A percentile compares a stretch with the other conserved stretches of the same genome.
Evolutionary conservation across 345 rosid genomes (phyloP).

Genomic region (Brassica rapa): DNA sequence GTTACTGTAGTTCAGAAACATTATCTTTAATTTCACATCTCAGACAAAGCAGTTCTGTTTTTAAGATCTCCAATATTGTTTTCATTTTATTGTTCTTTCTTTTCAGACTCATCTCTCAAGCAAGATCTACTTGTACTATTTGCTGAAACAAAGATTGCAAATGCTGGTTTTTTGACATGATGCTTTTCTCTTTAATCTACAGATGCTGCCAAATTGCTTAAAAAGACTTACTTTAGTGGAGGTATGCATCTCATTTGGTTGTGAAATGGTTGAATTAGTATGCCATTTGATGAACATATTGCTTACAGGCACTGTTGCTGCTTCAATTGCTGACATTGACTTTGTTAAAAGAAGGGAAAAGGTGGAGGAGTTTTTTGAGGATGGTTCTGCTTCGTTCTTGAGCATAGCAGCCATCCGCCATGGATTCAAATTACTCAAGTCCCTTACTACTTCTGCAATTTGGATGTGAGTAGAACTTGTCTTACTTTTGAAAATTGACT

Average conservation of each 20-base stretch:
- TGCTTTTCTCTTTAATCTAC: conserved; percentile 28
- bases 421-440: conserved; percentile 76
- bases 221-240: conserved; percentile 91
- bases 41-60: conserved; percentile 10
- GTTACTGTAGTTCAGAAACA: conserved; percentile 13
- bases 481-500: neutral
- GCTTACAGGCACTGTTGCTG: conserved; percentile 85
- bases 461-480: conserved; percentile 51
- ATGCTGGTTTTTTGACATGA: conserved; percentile 24
- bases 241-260: conserved; percentile 52
- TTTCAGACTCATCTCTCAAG: conserved; percentile 16
- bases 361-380: conserved; percentile 86
- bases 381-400: conserved; percentile 85
- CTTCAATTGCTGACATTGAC: conserved; percentile 90
- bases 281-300: conserved; percentile 19
- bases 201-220: conserved; percentile 88
- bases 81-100: conserved; percentile 4
- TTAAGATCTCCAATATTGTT: conserved; percentile 7
- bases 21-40: neutral
- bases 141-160: conserved; percentile 6
- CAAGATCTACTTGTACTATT: neutral
- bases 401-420: conserved; percentile 79
- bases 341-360: conserved; percentile 88
- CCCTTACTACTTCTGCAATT: conserved; percentile 67
- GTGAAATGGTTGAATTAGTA: neutral